Evolutionary conservation across 2,329 filamentous ascomycete genomes (phyloP).

Genomic region (Cephalotrichum gorgonifer): DNA sequence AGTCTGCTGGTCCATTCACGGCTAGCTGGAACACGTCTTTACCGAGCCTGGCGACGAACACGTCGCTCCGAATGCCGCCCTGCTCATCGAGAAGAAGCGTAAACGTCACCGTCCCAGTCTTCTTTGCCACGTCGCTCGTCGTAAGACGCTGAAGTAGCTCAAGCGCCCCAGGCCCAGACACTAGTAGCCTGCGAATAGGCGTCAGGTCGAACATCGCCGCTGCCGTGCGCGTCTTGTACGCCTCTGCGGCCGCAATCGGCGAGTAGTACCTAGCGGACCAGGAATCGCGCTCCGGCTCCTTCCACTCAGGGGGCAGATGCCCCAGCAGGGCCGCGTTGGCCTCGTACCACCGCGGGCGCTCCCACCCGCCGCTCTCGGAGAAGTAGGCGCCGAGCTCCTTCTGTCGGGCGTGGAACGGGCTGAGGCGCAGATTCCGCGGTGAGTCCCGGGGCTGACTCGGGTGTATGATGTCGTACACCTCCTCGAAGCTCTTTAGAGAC

Average conservation of each 20-base stretch:
- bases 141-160: conserved; percentile 43
- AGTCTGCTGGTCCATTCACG: conserved; percentile 43
- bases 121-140: conserved; percentile 35
- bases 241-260: conserved; percentile 47
- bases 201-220: conserved; percentile 56
- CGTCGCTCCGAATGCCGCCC: conserved; percentile 45
- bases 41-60: conserved; percentile 42
- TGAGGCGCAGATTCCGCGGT: conserved; percentile 46
- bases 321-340: conserved; percentile 40
- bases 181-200: conserved; percentile 45
- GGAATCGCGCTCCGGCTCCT: conserved; percentile 41
- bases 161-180: conserved; percentile 45
- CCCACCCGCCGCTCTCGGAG: conserved; percentile 50
- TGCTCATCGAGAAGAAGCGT: conserved; percentile 42
- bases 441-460: conserved; percentile 46
- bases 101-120: conserved; percentile 41
- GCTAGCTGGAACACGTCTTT: conserved; percentile 42
- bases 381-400: conserved; percentile 46
- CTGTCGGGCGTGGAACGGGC: conserved; percentile 46
- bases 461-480: conserved; percentile 56
- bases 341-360: conserved; percentile 53
- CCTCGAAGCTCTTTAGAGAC: conserved; percentile 49
- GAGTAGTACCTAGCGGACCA: conserved; percentile 50
- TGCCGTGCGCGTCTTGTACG: conserved; percentile 54
- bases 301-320: conserved; percentile 41